Evolutionary conservation across 2,329 filamentous ascomycete genomes (phyloP), one percentile per base, ranked within the genome.

Genomic region (Mycosphaerelloides madeirae): DNA sequence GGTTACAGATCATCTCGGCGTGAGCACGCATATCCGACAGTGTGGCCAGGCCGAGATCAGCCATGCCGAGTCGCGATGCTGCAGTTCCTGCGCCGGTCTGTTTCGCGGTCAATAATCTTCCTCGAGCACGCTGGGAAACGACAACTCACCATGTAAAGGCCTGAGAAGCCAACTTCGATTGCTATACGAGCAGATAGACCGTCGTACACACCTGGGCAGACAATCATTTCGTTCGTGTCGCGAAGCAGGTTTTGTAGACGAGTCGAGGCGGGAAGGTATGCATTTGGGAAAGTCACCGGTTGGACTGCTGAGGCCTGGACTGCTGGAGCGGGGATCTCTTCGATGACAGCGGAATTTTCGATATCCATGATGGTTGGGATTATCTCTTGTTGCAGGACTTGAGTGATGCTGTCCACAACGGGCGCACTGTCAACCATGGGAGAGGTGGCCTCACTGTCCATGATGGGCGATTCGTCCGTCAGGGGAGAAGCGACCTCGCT

Each of bases 171-270:
- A 6, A 69, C 63, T 25, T 68, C 65, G 20, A 76, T 65, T 19
- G 74, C 74, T 13, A 74, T 67, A 1, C 80, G 69, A 1, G 81
- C 79, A 3, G 77, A 79, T 40, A 81, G 72, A 6, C 80, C 80
- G 68, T 84, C 80, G 53, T 82, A 82, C 2, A 84, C 79, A 31
- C 80, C 80, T 0, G 79, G 79, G 43, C 76, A 79, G 2, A 81
- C 70, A 31, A 83, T 19, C 70, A 76, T 62, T 2, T 62, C 54
- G 19, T 47, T 32, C 6, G 44, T 41, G 25, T 54, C 44, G 15
- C 38, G 32, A 25, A 60, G 43, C 41, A 59, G 43, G 19, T 53
- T 32, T 12, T 53, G 49, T 3, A 59, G 32, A 3, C 35, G 18
- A 6, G 47, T 48, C n/a, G 36, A 40, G 12, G 41, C 44, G 13